Percentiles rank a stretch among this genome's conserved stretches.
Evolutionary conservation across 1,139 yeast species (phyloP).

Genomic region (Torulaspora globosa): DNA sequence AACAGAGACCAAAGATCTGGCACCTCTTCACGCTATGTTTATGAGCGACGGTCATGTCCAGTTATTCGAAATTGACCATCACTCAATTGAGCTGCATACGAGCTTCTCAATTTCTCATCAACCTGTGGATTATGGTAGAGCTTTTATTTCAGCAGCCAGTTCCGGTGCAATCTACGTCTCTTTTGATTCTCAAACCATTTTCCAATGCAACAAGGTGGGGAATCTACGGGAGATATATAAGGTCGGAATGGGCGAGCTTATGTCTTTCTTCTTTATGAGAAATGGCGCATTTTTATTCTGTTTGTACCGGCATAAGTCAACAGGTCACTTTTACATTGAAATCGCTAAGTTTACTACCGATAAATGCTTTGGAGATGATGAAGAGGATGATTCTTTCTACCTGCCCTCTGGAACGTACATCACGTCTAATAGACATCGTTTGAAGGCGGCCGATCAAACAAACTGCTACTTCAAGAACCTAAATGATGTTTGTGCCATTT

Average conservation of each 20-base stretch:
- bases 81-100: neutral
- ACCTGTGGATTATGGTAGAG: neutral
- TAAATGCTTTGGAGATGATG: neutral
- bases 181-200: neutral
- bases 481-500: conserved; percentile 4
- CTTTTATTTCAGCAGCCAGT: neutral
- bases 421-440: neutral
- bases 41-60: conserved; percentile 4
- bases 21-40: conserved; percentile 7
- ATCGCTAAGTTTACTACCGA: neutral
- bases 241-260: conserved; percentile 1
- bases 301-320: conserved; percentile 4
- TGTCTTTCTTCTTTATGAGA: conserved; percentile 4
- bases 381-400: neutral
- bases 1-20: neutral
- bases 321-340: conserved; percentile 7
- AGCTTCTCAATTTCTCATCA: neutral
- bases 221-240: neutral
- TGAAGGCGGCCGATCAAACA: neutral
- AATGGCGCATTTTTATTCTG: conserved; percentile 1
- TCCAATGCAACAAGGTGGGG: neutral
- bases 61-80: neutral
- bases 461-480: conserved; percentile 2
- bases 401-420: too few relatives aligned
- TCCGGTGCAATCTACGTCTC: neutral